Percentiles rank a stretch among this genome's conserved stretches.
These are phyloP conservation scores for Cornus kousa DNA, from an alignment of 148 eudicot species.

Conservation along the genomic window DNA sequence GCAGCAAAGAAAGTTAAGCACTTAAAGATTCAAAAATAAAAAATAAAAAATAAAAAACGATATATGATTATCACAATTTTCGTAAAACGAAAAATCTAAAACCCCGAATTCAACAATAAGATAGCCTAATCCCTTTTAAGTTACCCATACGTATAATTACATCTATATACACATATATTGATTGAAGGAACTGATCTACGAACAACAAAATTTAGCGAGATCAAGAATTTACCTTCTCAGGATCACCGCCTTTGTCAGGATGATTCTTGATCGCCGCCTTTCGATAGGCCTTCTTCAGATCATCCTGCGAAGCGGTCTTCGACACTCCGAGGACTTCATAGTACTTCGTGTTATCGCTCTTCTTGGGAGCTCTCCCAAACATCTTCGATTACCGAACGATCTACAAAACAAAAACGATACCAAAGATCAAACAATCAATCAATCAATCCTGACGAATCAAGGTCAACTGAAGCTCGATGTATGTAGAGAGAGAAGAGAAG, in stretches of 20 bases:
- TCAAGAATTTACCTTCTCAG: conserved; percentile 31
- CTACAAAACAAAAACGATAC: not conserved
- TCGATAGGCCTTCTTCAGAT: conserved; percentile 41
- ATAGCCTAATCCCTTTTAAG: no score
- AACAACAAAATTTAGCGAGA: no score
- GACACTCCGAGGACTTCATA: conserved; percentile 39
- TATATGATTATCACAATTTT: not conserved
- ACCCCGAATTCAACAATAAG: not conserved
- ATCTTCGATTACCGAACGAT: not conserved
- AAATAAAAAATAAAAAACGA: no score
- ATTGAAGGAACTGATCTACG: not conserved
- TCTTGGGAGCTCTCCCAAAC: conserved; percentile 27
- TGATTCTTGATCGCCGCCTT: conserved; percentile 44
- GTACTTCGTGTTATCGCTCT: conserved; percentile 39
- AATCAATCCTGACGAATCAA: not conserved
- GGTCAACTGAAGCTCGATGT: not conserved
- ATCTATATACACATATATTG: not conserved
- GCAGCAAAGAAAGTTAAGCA: no score
- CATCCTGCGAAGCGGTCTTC: conserved; percentile 37
- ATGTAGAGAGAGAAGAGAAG: not conserved
- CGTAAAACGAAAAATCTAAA: not conserved
- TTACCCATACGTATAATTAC: not conserved
- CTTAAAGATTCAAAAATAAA: no score
- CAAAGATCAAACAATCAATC: not conserved
- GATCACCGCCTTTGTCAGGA: conserved; percentile 47